phyloP scores from a whole-genome alignment of 345 rosid species.

The Aquilaria sinensis region DNA sequence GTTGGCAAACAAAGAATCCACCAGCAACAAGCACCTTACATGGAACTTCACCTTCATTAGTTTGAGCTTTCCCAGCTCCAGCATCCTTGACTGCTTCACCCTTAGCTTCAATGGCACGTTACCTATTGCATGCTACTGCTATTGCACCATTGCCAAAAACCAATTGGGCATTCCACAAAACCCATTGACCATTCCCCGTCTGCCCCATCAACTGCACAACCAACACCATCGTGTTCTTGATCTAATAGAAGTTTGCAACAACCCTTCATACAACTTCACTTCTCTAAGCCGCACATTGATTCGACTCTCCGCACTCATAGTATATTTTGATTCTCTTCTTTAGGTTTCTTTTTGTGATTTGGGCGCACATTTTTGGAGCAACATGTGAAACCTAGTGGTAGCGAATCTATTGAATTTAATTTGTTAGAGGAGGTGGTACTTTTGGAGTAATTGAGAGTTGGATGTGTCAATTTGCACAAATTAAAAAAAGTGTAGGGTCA shows the following conservation, averaged over 20 bases:
- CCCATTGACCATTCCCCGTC: constrained; percentile 33
- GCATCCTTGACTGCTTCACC: constrained; percentile 65
- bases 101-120: constrained; percentile 48
- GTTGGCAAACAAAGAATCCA: constrained; percentile 36
- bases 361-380: too few species aligned
- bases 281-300: constrained; percentile 46
- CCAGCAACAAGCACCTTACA: constrained; percentile 48
- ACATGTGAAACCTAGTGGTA: too few species aligned
- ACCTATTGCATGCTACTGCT: constrained; percentile 37
- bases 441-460: too few species aligned
- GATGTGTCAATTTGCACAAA: too few species aligned
- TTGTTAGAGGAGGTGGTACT: too few species aligned
- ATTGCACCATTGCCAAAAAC: constrained; percentile 24
- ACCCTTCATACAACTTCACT: constrained; percentile 46
- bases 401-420: too few species aligned
- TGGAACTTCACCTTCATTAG: constrained; percentile 45
- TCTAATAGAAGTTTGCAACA: constrained; percentile 82
- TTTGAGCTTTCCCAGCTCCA: constrained; percentile 63
- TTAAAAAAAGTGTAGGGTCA: too few species aligned
- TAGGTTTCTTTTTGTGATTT: constrained; percentile 51
- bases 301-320: constrained; percentile 61
- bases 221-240: constrained; percentile 58
- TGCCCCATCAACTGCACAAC: constrained; percentile 41
- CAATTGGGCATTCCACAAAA: constrained; percentile 27
- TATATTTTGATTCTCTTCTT: constrained; percentile 67